Evolutionary conservation across 352 stramenopile genomes (phyloP), one percentile per base, ranked within the genome.

Genomic region (Pythium dissotocum): DNA sequence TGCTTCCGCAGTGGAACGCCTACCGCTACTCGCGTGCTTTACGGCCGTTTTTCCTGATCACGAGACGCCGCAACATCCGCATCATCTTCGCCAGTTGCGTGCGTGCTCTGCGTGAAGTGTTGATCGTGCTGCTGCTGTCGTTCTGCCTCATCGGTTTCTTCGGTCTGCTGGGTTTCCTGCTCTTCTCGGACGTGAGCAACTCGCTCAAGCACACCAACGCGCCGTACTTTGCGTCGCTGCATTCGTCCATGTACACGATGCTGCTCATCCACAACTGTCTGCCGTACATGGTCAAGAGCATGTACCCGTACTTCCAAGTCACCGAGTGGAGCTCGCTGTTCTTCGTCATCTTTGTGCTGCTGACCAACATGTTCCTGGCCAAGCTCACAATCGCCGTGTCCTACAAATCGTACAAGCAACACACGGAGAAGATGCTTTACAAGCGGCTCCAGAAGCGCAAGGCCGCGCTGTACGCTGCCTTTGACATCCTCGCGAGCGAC

Each of bases 361-460:
- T 93, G 46, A 91, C 84, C 14, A 92, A 90, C 68, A 67, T 93
- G 14, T 94, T 94, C 65, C 65, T 94, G 26, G 72, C 88, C 72
- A 94, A 94, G 73, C 82, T 94, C 61, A 92, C 85, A 30, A 94
- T 94, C 58, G 83, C 87, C 63, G 87, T 91, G 24, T 91, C 83
- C 16, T 94, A 93, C 73, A 84, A 86, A 60, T 91, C 83, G 24
- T 94, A 94, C 82, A 91, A 92, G 75, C 80, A 90, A 28, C 87
- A 94, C 75, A 94, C 83, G 1, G 87, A 94, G 61, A 87, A 75
- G 53, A 94, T 93, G 85, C 70, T 94, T 8, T 93, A 85, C 79
- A 94, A 94, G 72, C 81, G 85, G 0, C 71, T 94, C 49, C 85
- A 94, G 73, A 94, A 94, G 70, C 87, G 85, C 51, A 94, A 94